Evolutionary conservation across 805 yeast species (phyloP).

Genomic region (Ogataea wickerhamii): DNA sequence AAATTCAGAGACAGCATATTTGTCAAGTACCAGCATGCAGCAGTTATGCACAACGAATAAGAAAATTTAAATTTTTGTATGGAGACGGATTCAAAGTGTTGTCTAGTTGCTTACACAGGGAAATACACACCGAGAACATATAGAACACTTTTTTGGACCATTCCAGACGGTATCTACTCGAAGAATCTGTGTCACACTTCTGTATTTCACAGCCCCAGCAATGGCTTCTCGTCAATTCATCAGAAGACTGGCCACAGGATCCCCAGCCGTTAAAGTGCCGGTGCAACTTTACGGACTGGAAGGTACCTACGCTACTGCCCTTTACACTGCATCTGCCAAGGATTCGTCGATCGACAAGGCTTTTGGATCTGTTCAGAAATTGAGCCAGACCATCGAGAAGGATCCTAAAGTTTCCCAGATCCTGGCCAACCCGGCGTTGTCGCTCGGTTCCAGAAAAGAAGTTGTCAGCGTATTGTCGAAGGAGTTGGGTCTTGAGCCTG

Average conservation of each 20-base stretch:
- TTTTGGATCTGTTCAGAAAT: constrained; percentile 60
- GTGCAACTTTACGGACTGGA: constrained; percentile 92
- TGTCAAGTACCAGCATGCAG: no score
- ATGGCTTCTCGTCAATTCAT: constrained; percentile 64
- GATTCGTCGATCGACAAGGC: constrained; percentile 65
- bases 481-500: constrained; percentile 53
- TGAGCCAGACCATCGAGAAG: constrained; percentile 50
- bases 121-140: no score
- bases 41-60: constrained; percentile 29
- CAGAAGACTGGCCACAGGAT: constrained; percentile 72
- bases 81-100: not conserved
- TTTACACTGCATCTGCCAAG: constrained; percentile 87
- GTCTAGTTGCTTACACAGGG: not conserved
- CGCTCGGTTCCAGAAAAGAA: constrained; percentile 65
- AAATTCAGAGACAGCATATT: no score
- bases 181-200: no score
- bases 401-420: constrained; percentile 63
- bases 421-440: constrained; percentile 80
- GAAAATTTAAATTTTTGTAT: constrained; percentile 8
- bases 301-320: constrained; percentile 95
- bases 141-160: no score
- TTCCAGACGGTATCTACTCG: no score
- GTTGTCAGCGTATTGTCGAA: constrained; percentile 60
- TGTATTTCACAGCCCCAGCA: constrained; percentile 8
- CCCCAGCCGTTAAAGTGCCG: constrained; percentile 63